Evolutionary conservation across 306 rosid species (phyloP).

Genomic region (Fragaria iinumae): DNA sequence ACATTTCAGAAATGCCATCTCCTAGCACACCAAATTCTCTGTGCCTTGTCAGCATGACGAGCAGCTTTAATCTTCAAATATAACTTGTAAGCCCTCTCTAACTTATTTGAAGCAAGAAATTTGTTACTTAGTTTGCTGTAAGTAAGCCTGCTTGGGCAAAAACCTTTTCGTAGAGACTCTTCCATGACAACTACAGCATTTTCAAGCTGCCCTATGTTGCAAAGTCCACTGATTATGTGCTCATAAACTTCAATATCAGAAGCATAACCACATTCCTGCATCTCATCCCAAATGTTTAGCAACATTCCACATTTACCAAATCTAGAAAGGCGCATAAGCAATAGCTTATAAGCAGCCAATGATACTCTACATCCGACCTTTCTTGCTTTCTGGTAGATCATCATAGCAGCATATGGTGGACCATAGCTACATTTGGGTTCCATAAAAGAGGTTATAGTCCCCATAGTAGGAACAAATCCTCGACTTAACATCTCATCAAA

Average conservation of each 20-base stretch:
- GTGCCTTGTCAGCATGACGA: slow-evolving; percentile 55
- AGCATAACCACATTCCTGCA: too few relatives aligned
- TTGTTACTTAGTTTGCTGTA: slow-evolving; percentile 67
- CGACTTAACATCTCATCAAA: slow-evolving; percentile 73
- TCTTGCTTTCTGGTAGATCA: slow-evolving; percentile 67
- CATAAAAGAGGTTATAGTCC: slow-evolving; percentile 58
- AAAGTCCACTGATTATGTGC: slow-evolving; percentile 65
- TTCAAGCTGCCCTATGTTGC: slow-evolving; percentile 79
- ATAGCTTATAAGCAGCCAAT: slow-evolving; percentile 60
- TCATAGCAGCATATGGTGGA: slow-evolving; percentile 83
- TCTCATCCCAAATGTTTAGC: slow-evolving; percentile 52
- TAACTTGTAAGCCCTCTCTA: slow-evolving; percentile 66
- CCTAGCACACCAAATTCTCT: slow-evolving; percentile 67
- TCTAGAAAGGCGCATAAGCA: slow-evolving; percentile 72
- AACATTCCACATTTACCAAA: slow-evolving; percentile 84
- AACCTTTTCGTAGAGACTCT: slow-evolving; percentile 69
- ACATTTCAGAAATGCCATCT: slow-evolving; percentile 84
- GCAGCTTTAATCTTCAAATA: slow-evolving; percentile 70
- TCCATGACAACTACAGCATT: slow-evolving; percentile 89
- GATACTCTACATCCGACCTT: slow-evolving; percentile 62
- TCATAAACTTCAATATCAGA: slow-evolving; percentile 63
- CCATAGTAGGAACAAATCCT: slow-evolving; percentile 60
- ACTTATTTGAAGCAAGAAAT: slow-evolving; percentile 55
- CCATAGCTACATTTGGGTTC: slow-evolving; percentile 72
- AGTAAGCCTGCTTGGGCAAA: slow-evolving; percentile 73